Conservation (phyloP, 768 basidiomycete genomes). For the Artomyces pyxidatus region DNA sequence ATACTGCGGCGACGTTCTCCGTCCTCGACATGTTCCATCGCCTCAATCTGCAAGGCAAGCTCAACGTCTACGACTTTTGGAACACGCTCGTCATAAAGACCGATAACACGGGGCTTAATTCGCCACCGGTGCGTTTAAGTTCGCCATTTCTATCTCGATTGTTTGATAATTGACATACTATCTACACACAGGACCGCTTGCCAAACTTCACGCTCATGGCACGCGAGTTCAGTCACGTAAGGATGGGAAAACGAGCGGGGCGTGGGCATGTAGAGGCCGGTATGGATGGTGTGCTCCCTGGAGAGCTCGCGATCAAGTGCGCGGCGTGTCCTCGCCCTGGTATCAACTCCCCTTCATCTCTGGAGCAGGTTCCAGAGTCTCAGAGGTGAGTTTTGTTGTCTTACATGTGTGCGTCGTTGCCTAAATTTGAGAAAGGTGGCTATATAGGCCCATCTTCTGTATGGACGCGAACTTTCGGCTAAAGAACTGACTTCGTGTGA, state of each 20-base stretch:
- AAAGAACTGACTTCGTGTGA: neutral
- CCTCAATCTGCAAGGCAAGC: neutral
- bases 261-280: neutral
- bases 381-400: neutral
- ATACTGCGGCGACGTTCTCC: neutral
- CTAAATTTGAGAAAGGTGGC: neutral
- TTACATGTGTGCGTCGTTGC: neutral
- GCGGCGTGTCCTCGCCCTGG: neutral
- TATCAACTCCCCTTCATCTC: neutral
- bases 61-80: neutral
- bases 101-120: neutral
- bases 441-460: neutral
- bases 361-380: neutral
- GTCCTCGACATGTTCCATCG: neutral
- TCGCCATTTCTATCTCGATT: no score
- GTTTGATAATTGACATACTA: no score
- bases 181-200: neutral
- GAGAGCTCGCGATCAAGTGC: neutral
- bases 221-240: neutral
- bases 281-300: neutral
- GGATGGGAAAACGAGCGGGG: neutral
- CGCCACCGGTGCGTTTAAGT: neutral
- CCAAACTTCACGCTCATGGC: neutral
- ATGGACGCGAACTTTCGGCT: neutral
- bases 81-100: neutral